phyloP scores from a whole-genome alignment of 345 rosid genomes.

The Eucalyptus marginata region DNA sequence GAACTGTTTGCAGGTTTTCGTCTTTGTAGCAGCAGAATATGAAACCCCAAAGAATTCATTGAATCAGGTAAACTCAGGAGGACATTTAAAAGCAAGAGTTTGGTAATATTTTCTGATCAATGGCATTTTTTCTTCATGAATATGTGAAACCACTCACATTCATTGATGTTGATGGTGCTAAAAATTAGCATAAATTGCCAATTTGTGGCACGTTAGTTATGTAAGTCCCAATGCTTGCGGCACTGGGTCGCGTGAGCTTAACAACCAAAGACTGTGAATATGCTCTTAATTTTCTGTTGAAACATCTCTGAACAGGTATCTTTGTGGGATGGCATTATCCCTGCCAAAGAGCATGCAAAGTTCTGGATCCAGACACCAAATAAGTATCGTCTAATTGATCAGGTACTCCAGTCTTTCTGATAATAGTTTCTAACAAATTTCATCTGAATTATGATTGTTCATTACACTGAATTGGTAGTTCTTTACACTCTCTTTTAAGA shows the following conservation, averaged over 20 bases:
- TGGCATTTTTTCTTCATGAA: neutral
- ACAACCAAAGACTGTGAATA: neutral
- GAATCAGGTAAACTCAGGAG: slow-evolving; percentile 54
- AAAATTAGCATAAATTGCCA: neutral
- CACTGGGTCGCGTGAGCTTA: neutral
- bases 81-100: neutral
- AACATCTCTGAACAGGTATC: slow-evolving; percentile 43
- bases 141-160: neutral
- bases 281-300: neutral
- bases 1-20: slow-evolving; percentile 49
- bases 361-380: slow-evolving; percentile 66
- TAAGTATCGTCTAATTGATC: slow-evolving; percentile 93
- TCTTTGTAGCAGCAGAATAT: slow-evolving; percentile 83
- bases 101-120: neutral
- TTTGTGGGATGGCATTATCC: slow-evolving; percentile 93
- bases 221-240: neutral
- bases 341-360: slow-evolving; percentile 68
- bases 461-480: neutral
- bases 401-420: slow-evolving; percentile 24
- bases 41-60: slow-evolving; percentile 65
- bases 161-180: neutral
- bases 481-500: neutral
- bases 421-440: neutral
- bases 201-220: neutral
- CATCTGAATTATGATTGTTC: neutral